Evolutionary conservation across 495 filamentous ascomycete species (phyloP), one percentile per base, ranked within the genome.

Genomic region (Aspergillus coremiiformis): DNA sequence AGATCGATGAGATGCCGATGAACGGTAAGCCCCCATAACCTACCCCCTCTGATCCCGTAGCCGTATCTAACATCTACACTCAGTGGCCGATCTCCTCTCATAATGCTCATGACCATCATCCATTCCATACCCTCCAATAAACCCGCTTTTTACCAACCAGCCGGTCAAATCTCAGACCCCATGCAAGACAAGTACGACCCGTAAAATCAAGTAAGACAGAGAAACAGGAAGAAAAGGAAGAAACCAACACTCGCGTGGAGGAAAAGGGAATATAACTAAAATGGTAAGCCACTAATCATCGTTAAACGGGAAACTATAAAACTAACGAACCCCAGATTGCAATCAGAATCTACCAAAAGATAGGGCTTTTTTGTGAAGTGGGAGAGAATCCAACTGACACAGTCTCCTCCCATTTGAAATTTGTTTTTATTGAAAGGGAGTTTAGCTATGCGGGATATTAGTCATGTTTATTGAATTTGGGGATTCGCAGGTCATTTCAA

Each of bases 1-100:
- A 98, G 72, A 98, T 98, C 57, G 93, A 98, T 63, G 93, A 98
- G 78, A 98, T 98, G 93, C 93, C 93, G 22, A 96, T 98, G 93
- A 97, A 97, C 63, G 80, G 80, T 78, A 51, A 62, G 67, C 1
- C 4, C 17, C 14, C 35, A 39, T 19, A 19, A n/a, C 42, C 45
- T 24, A 19, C 20, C 44, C 27, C 11, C 35, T 0, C 41, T 17
- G 15, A 14, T n/a, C 33, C 14, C 14, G 5, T 32, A 49, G 5
- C 32, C 7, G 10, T 15, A 50, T 55, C 60, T 59, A 33, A 53
- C 37, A 11, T 27, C 8, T 27, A 32, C 39, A 8, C 14, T 47
- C 44, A 76, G 72, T 76, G 57, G 72, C 72, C 44, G 72, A 76
- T 61, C 64, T 76, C 20, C 68, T 76, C 27, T 72, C 71, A 33